Evolutionary conservation across 2,329 filamentous ascomycete genomes (phyloP).

Genomic region (Ascochyta lentis): DNA sequence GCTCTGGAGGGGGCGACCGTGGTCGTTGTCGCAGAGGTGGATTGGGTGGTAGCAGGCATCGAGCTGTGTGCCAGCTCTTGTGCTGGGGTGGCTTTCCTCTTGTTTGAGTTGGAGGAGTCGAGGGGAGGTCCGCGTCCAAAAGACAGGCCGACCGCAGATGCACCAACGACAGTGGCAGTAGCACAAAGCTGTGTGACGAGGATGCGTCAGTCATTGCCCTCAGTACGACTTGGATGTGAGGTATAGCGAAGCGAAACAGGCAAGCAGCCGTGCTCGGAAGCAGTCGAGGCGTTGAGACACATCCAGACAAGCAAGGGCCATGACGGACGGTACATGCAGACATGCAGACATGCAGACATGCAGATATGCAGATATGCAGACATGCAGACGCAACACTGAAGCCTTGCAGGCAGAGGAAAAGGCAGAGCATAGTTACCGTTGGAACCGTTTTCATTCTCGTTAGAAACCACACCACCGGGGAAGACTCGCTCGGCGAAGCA

Average conservation of each 20-base stretch:
- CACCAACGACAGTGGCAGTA: constrained; percentile 65
- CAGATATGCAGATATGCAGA: constrained; percentile 11
- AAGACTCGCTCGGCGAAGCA: constrained; percentile 48
- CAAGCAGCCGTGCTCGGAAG: constrained; percentile 31
- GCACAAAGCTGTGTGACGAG: constrained; percentile 64
- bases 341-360: constrained; percentile 13
- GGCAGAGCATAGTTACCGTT: constrained; percentile 47
- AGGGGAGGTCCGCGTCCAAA: constrained; percentile 60
- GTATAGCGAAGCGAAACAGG: constrained; percentile 34
- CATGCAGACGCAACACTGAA: constrained; percentile 13
- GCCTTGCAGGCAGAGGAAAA: constrained; percentile 25
- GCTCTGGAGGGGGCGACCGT: constrained; percentile 31
- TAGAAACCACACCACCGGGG: constrained; percentile 45
- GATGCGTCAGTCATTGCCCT: constrained; percentile 47
- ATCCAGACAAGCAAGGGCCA: constrained; percentile 42
- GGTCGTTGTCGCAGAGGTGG: constrained; percentile 32
- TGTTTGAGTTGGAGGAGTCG: constrained; percentile 38
- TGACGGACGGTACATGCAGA: constrained; percentile 11
- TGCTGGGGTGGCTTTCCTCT: constrained; percentile 49
- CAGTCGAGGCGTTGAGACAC: constrained; percentile 31
- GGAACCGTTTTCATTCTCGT: constrained; percentile 57
- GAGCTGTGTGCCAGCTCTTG: constrained; percentile 36
- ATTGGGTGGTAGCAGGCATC: constrained; percentile 41
- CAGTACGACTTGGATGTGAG: constrained; percentile 33
- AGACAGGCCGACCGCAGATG: constrained; percentile 65